Evolutionary conservation across 441 rosid species (phyloP).

Genomic region (Erodium moschatum): DNA sequence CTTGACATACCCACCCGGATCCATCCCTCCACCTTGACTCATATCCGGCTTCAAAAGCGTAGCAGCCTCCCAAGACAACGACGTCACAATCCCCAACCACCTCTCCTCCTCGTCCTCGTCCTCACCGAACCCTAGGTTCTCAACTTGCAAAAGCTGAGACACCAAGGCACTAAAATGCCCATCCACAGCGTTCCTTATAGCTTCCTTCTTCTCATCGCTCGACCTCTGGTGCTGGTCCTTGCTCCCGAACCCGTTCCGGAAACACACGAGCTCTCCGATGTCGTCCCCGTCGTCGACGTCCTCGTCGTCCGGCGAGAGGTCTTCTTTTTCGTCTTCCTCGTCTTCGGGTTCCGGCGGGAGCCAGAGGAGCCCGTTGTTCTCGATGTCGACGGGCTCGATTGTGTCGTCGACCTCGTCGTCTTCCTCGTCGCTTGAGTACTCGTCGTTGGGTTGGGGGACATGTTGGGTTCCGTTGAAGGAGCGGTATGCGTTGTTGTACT

Average conservation of each 20-base stretch:
- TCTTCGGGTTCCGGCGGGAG: slow-evolving; percentile 98
- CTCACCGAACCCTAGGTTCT: slow-evolving; percentile 56
- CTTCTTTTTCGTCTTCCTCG: slow-evolving; percentile 88
- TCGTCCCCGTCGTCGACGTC: slow-evolving; percentile 54
- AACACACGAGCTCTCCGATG: slow-evolving; percentile 75
- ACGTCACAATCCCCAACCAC: slow-evolving; percentile 88
- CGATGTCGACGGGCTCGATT: slow-evolving; percentile 77
- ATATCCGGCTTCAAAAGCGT: slow-evolving; percentile 86
- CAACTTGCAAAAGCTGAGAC: slow-evolving; percentile 81
- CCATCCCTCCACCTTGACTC: slow-evolving; percentile 96
- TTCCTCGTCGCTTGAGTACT: no score
- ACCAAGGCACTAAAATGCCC: slow-evolving; percentile 96
- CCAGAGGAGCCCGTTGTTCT: slow-evolving; percentile 82
- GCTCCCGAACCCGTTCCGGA: slow-evolving; percentile 65
- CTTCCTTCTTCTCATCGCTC: slow-evolving; percentile 69
- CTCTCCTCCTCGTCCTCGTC: slow-evolving; percentile 49
- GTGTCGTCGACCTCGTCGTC: slow-evolving; percentile 20
- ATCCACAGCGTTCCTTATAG: slow-evolving; percentile 81
- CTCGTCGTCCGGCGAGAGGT: slow-evolving; percentile 52
- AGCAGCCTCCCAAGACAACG: slow-evolving; percentile 97
- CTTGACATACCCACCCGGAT: slow-evolving; percentile 97
- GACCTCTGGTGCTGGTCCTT: slow-evolving; percentile 55
- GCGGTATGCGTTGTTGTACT: not conserved
- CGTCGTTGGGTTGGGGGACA: not conserved
- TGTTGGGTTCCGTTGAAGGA: not conserved